These are phyloP conservation scores for Leptographium galeiforme DNA, from an alignment of 2,329 filamentous ascomycete species.

Conservation along the genomic window DNA sequence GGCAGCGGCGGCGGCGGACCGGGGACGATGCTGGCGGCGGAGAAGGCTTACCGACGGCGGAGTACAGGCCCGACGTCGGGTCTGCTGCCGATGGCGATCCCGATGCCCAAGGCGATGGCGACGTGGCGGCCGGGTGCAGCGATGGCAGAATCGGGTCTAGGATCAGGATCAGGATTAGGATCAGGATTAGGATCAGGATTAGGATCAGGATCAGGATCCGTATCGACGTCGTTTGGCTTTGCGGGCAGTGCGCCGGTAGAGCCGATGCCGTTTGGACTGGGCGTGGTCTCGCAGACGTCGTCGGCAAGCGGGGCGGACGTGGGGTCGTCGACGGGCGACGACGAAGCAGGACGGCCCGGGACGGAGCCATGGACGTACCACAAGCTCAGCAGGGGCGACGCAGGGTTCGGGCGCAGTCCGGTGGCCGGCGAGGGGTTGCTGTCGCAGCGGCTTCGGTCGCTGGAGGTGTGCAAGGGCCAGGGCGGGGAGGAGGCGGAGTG, in stretches of 20 bases:
- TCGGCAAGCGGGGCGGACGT: neutral
- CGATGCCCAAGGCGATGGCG: neutral
- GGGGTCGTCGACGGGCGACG: neutral
- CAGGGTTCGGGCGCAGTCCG: constrained; percentile 38
- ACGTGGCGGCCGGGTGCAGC: neutral
- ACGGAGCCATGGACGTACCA: constrained; percentile 33
- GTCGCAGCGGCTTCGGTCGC: constrained; percentile 51
- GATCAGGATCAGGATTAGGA: too few relatives aligned
- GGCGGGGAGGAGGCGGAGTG: neutral
- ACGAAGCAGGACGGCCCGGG: neutral
- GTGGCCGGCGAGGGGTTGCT: constrained; percentile 52
- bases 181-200: too few relatives aligned
- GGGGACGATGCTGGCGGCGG: constrained; percentile 38
- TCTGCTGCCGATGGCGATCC: constrained; percentile 9
- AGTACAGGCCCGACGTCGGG: constrained; percentile 37
- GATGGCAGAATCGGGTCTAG: too few relatives aligned
- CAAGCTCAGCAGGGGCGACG: constrained; percentile 55
- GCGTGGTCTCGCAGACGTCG: constrained; percentile 16
- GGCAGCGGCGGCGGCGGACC: constrained; percentile 16
- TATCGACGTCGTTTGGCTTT: constrained; percentile 10
- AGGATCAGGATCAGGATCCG: too few relatives aligned
- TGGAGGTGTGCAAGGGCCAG: constrained; percentile 34
- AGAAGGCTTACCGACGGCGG: constrained; percentile 44
- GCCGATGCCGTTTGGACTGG: constrained; percentile 36
- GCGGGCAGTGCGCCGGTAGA: constrained; percentile 23